Evolutionary conservation across 257 asterid species (phyloP), one percentile per base, ranked within the genome.

Genomic region (Nyctanthes arbortristis): DNA sequence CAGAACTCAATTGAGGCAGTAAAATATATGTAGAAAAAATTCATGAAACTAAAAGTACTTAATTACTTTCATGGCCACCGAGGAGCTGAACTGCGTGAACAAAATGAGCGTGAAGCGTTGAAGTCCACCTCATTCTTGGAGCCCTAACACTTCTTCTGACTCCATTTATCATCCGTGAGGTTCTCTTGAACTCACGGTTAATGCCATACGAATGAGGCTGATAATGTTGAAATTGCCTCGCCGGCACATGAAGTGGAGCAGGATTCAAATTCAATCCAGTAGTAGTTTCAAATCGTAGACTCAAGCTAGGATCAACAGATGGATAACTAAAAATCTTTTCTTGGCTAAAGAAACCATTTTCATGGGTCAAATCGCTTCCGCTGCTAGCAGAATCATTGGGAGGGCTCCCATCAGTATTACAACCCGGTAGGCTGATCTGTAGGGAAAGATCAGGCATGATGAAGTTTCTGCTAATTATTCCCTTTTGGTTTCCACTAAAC

Each of bases 71-170:
- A 28, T 91, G 97, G 82, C 97, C 97, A 4, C 97, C 97, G 10
- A 91, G 93, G 3, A 91, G 92, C 77, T 89, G 83, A 74, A 91
- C 97, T 0, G 96, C 95, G 80, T 89, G 95, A 22, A 89, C 95
- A 57, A 91, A 91, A 80, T 87, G 97, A 18, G 97, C 86, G 73
- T 91, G 97, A 22, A 91, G 96, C 69, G 93, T 87, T 7, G 96
- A 77, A 28, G 97, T 91, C 97, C 97, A 91, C 70, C 97, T 81
- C 97, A 89, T 91, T 71, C 97, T 79, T 0, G 97, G 97, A 39
- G 96, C 95, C 49, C 97, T 73, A 59, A 74, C 87, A 32, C 84
- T 84, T 75, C 89, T 76, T 52, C 64, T 77, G 18, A 74, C 65
- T 13, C 84, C 83, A 54, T 33, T 75, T 1, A 62, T 67, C 75